These are phyloP conservation scores for Thalassiosira hispida DNA, from an alignment of 352 stramenopile genomes.

Conservation along the genomic window DNA sequence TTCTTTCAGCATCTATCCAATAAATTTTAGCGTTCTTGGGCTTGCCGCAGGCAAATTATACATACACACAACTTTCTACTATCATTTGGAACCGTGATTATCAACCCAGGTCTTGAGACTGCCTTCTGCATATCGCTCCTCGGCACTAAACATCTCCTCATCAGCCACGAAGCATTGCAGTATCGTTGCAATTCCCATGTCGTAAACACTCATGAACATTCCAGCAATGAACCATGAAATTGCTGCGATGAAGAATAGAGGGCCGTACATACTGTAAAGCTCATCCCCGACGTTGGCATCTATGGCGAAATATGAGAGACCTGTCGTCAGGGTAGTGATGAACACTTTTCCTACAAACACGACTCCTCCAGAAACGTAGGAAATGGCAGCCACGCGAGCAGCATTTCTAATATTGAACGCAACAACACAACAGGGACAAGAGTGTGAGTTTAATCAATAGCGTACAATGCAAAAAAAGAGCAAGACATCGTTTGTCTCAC, in stretches of 20 bases:
- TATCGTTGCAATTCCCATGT: conserved; percentile 24
- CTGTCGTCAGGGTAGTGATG: conserved; percentile 70
- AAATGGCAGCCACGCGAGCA: conserved; percentile 89
- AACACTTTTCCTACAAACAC: conserved; percentile 92
- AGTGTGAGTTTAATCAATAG: neutral
- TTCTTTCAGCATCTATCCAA: no score
- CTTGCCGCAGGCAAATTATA: no score
- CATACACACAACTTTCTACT: no score
- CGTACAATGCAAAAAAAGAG: neutral
- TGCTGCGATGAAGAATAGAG: conserved; percentile 90
- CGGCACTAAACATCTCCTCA: conserved; percentile 87
- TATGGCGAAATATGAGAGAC: conserved; percentile 61
- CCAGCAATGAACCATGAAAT: conserved; percentile 92
- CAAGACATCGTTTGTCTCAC: neutral
- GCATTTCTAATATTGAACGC: conserved; percentile 85
- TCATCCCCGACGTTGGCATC: conserved; percentile 74
- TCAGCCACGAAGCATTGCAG: conserved; percentile 91
- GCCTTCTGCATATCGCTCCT: conserved; percentile 64
- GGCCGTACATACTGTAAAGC: conserved; percentile 87
- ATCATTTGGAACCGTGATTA: conserved; percentile 42
- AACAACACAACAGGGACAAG: no score
- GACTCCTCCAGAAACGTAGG: conserved; percentile 90
- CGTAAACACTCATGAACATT: conserved; percentile 93
- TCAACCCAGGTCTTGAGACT: conserved; percentile 55
- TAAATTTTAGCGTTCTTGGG: no score